Evolutionary conservation across 2,329 filamentous ascomycete genomes (phyloP).

Genomic region (Fusarium haematococcum): DNA sequence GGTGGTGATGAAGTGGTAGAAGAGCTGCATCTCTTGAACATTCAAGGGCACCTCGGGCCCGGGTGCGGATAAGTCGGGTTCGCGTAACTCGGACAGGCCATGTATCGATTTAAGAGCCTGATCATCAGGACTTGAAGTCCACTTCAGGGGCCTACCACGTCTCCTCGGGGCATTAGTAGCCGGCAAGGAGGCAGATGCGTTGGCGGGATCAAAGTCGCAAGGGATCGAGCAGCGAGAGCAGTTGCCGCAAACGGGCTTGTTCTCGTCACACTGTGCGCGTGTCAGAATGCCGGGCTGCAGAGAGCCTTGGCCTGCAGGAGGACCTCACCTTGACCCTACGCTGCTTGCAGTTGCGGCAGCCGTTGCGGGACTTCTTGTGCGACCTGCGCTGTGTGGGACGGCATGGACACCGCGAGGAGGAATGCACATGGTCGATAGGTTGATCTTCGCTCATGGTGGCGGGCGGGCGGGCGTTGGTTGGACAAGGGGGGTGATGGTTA

Average conservation of each 20-base stretch:
- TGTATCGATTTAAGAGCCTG: background rate
- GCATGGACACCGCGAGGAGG: constrained; percentile 6
- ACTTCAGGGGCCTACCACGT: background rate
- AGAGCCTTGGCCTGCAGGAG: background rate
- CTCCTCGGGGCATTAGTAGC: background rate
- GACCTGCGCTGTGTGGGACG: background rate
- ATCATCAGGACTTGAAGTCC: background rate
- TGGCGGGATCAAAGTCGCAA: background rate
- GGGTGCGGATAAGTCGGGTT: background rate
- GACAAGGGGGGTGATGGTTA: background rate
- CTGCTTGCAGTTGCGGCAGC: constrained; percentile 8
- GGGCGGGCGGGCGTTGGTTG: background rate
- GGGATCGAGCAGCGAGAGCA: background rate
- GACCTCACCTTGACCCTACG: constrained; percentile 5
- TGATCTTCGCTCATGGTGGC: background rate
- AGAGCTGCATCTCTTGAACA: background rate
- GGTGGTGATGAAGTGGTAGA: background rate
- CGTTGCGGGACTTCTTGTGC: constrained; percentile 15
- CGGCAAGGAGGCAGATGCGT: background rate
- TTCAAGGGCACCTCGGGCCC: background rate
- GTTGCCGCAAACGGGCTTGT: background rate
- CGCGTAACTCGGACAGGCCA: background rate
- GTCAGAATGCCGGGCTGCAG: background rate
- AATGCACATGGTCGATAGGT: background rate
- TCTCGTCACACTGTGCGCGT: background rate